phyloP scores from a whole-genome alignment of 1,284 basidiomycete genomes.

The Porphyrellus sp. region DNA sequence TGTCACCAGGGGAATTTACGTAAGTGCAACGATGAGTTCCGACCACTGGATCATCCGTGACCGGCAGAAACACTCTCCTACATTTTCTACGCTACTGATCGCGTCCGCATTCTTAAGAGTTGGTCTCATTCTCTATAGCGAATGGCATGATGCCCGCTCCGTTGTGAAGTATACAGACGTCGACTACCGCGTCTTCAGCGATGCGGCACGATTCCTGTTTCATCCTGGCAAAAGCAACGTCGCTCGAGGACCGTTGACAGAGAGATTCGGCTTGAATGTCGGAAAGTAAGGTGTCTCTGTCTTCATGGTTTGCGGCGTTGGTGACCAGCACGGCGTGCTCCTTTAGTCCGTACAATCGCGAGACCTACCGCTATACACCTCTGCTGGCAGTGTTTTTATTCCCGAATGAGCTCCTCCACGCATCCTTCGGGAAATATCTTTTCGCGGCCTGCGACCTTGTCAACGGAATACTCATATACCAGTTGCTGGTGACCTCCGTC shows the following conservation, averaged over 20 bases:
- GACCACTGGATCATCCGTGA: not conserved
- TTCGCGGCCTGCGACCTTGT: slow-evolving; percentile 86
- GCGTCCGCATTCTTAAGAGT: slow-evolving; percentile 62
- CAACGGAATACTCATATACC: slow-evolving; percentile 78
- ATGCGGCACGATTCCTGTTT: slow-evolving; percentile 76
- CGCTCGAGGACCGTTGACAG: slow-evolving; percentile 63
- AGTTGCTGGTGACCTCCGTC: slow-evolving; percentile 55
- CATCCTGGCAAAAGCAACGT: slow-evolving; percentile 45
- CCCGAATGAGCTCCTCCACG: slow-evolving; percentile 78
- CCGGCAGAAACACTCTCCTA: slow-evolving; percentile 29
- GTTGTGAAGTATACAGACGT: slow-evolving; percentile 96
- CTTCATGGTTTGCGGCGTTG: slow-evolving; percentile 5
- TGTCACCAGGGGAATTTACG: too few relatives aligned
- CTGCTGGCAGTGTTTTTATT: slow-evolving; percentile 80
- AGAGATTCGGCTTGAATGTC: slow-evolving; percentile 38
- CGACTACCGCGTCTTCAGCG: slow-evolving; percentile 94
- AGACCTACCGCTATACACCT: slow-evolving; percentile 97
- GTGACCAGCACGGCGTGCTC: slow-evolving; percentile 2
- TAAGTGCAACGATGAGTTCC: not conserved
- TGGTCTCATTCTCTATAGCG: slow-evolving; percentile 76
- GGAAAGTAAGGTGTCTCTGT: slow-evolving; percentile 59
- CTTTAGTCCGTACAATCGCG: slow-evolving; percentile 83
- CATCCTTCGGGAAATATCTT: slow-evolving; percentile 85
- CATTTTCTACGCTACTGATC: slow-evolving; percentile 53
- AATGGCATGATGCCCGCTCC: slow-evolving; percentile 82